Evolutionary conservation across 1,284 basidiomycete genomes (phyloP), one percentile per base, ranked within the genome.

Genomic region (Boletus holoroseus): DNA sequence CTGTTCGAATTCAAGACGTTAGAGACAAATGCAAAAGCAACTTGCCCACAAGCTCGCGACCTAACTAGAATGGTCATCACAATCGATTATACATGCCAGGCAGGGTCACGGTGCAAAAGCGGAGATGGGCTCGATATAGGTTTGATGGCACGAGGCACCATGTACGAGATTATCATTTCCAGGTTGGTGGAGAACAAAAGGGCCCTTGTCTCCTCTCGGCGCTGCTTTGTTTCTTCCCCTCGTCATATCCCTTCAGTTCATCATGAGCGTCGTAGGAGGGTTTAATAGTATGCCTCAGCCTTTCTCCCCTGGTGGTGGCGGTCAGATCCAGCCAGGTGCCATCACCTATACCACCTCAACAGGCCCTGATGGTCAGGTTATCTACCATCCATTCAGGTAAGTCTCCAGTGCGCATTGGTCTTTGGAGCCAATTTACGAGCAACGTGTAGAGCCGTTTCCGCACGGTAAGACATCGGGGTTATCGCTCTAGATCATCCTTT

Each of bases 351-450:
- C 83, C 1, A 85, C 83, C 7, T 74, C 78, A 3, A 74, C 71
- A 1, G 74, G 72, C 3, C 68, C 76, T 30, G 80, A 86, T 70
- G 85, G 85, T 8, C 71, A 75, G 58, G 55, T 78, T 31, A 62
- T 75, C 42, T 88, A 87, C 63, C 82, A 85, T 60, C 76, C 81
- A 5, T 88, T 86, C 77, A 86, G 73, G 85, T 85, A 61, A 58
- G 80, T 66, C 49, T 32, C 44, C 42, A 18, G 12, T 26, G n/a
- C 36, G 5, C 47, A 22, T 44, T 38, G 34, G 34, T 35, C 41
- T 28, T 40, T 44, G 35, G 35, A 53, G 42, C 58, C 42, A 48
- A 62, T 54, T 55, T 52, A 58, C 47, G 46, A 39, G 50, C 61
- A 47, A 60, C 55, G 42, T 53, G 46, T 45, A 85, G 84, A 68